Evolutionary conservation across 495 filamentous ascomycete species (phyloP).

Genomic region (Penicillium angulare): DNA sequence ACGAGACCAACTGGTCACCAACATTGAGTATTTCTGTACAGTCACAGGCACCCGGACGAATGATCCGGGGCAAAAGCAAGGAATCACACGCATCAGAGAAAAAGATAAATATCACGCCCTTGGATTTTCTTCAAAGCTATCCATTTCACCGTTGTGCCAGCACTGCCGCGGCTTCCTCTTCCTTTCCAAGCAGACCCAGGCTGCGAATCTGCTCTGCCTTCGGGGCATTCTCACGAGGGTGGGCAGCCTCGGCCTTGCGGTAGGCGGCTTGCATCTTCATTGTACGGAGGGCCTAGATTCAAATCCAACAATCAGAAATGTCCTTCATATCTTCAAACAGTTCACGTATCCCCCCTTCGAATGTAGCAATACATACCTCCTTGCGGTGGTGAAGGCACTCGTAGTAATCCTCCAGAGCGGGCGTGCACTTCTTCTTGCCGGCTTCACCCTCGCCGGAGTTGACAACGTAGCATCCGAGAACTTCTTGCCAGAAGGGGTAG

Average conservation of each 20-base stretch:
- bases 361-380: conserved; percentile 64
- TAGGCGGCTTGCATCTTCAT: conserved; percentile 82
- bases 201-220: conserved; percentile 77
- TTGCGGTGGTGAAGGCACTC: conserved; percentile 98
- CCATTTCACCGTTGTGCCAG: conserved; percentile 37
- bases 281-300: conserved; percentile 68
- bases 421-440: conserved; percentile 85
- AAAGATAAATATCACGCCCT: conserved; percentile 28
- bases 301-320: neutral
- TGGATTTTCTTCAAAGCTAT: conserved; percentile 12
- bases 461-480: conserved; percentile 85
- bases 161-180: conserved; percentile 72
- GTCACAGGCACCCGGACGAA: conserved; percentile 26
- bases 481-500: conserved; percentile 98
- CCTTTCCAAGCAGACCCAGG: conserved; percentile 75
- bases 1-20: conserved; percentile 16
- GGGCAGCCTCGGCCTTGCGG: conserved; percentile 71
- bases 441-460: conserved; percentile 72
- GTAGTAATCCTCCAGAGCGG: conserved; percentile 93
- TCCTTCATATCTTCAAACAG: conserved; percentile 1
- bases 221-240: conserved; percentile 72
- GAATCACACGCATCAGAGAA: conserved; percentile 32
- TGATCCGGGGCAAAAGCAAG: conserved; percentile 26
- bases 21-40: conserved; percentile 44
- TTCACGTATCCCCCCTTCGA: neutral